These are phyloP conservation scores for Talaromyces borbonicus DNA, from an alignment of 495 filamentous ascomycete species.

Conservation along the genomic window DNA sequence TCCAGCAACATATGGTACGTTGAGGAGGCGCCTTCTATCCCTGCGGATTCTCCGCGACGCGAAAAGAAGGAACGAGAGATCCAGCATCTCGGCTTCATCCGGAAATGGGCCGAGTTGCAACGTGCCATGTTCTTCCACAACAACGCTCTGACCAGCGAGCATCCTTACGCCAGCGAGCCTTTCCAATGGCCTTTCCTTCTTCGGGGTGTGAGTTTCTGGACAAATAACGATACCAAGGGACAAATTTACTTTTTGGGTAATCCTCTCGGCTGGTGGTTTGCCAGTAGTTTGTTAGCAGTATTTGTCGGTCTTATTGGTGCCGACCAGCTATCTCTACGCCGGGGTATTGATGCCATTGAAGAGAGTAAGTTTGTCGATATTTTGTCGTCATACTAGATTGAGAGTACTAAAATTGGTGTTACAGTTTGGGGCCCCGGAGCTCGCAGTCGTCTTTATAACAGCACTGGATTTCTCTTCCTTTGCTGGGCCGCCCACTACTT, in stretches of 20 bases:
- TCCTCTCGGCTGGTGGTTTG: constrained; percentile 95
- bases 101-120: constrained; percentile 94
- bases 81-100: constrained; percentile 77
- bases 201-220: constrained; percentile 98
- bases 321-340: constrained; percentile 84
- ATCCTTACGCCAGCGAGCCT: constrained; percentile 91
- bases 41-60: constrained; percentile 56
- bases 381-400: too few relatives aligned
- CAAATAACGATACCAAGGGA: constrained; percentile 86
- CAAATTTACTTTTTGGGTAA: constrained; percentile 99
- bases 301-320: constrained; percentile 88
- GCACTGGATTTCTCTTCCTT: constrained; percentile 97
- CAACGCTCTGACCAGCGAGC: constrained; percentile 91
- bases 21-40: constrained; percentile 77
- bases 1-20: constrained; percentile 90
- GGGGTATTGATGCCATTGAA: constrained; percentile 89
- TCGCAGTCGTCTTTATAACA: constrained; percentile 91
- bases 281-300: constrained; percentile 82
- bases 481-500: constrained; percentile 66
- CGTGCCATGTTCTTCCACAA: constrained; percentile 99
- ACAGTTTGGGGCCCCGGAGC: constrained; percentile 54
- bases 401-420: constrained; percentile 9
- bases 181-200: constrained; percentile 97
- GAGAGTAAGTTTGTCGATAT: constrained; percentile 84
- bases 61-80: constrained; percentile 62